A percentile compares a stretch with the other conserved stretches of the same genome.
These are phyloP conservation scores for Solanum dulcamara DNA, from an alignment of 257 asterid species.

Conservation along the genomic window DNA sequence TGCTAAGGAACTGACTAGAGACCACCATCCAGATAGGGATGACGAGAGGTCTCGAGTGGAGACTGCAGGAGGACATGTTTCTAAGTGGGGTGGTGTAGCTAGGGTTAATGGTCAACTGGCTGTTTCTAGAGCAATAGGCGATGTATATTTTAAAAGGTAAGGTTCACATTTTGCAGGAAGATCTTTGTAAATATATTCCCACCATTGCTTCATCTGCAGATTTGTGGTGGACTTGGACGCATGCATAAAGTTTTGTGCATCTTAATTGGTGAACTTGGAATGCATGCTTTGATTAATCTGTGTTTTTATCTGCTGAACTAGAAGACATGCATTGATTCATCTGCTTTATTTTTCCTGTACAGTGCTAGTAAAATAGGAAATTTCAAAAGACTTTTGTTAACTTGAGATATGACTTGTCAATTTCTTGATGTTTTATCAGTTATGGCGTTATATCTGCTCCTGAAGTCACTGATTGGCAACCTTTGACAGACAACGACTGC, in stretches of 20 bases:
- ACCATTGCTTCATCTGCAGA: background rate
- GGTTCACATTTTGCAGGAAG: background rate
- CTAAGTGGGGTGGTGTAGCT: conserved; percentile 86
- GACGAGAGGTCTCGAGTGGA: conserved; percentile 82
- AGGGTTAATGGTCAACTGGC: conserved; percentile 95
- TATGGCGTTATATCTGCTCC: conserved; percentile 95
- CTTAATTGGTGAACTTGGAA: background rate
- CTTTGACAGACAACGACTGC: conserved; percentile 69
- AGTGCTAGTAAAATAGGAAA: background rate
- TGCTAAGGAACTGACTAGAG: conserved; percentile 82
- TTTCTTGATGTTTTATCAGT: conserved; percentile 34
- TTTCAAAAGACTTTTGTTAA: background rate
- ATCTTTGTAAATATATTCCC: background rate
- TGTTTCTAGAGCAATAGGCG: conserved; percentile 91
- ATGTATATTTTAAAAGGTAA: conserved; percentile 66
- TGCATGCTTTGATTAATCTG: background rate
- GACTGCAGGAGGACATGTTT: conserved; percentile 87
- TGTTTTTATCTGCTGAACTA: background rate
- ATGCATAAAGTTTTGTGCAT: background rate
- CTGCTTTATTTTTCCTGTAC: background rate
- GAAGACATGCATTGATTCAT: background rate
- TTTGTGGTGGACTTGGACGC: background rate
- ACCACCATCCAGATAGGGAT: conserved; percentile 95
- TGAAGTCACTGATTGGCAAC: conserved; percentile 95
- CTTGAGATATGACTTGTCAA: conserved; percentile 1